Conservation (phyloP, 1,284 basidiomycete genomes). For the Sphagnurus paluster region DNA sequence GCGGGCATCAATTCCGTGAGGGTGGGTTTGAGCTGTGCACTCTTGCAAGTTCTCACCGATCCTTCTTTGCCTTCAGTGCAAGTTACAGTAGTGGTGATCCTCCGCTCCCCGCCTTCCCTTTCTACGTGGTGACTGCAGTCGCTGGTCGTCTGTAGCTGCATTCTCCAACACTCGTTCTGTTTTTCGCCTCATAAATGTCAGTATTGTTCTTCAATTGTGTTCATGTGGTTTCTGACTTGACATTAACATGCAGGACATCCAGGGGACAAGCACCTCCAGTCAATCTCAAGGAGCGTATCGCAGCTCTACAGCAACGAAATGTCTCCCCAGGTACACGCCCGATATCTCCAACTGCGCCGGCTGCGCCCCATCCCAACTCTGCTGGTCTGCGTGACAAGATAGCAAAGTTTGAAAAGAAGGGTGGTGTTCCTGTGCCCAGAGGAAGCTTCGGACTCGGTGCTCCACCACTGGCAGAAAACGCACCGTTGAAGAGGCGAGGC, state of each 20-base stretch:
- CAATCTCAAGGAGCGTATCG: slow-evolving; percentile 76
- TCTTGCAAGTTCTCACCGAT: slow-evolving; percentile 4
- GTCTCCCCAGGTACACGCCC: slow-evolving; percentile 33
- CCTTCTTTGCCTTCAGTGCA: too few species aligned
- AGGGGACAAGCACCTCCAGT: slow-evolving; percentile 45
- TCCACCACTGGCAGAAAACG: slow-evolving; percentile 48
- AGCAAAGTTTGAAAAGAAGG: slow-evolving; percentile 75
- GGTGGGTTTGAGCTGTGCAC: slow-evolving; percentile 4
- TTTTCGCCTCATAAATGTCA: slow-evolving; percentile 18
- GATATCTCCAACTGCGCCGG: slow-evolving; percentile 29
- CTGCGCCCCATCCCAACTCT: slow-evolving; percentile 24
- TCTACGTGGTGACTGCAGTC: slow-evolving; percentile 21
- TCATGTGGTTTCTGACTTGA: background rate
- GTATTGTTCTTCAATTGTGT: slow-evolving; percentile 1
- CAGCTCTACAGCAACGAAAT: slow-evolving; percentile 66
- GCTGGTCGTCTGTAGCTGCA: slow-evolving; percentile 24
- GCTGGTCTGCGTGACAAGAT: slow-evolving; percentile 67
- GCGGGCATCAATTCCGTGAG: slow-evolving; percentile 6
- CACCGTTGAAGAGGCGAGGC: slow-evolving; percentile 48
- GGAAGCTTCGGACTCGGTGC: slow-evolving; percentile 72
- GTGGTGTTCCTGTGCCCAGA: slow-evolving; percentile 70
- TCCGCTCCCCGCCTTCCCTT: slow-evolving; percentile 12
- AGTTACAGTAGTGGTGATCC: slow-evolving; percentile 3
- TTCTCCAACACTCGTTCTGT: slow-evolving; percentile 14
- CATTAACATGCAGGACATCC: slow-evolving; percentile 30